Percentiles rank a stretch among this genome's conserved stretches.
Evolutionary conservation across 2,329 filamentous ascomycete species (phyloP).

Genomic region (Pseudogymnoascus sp.): DNA sequence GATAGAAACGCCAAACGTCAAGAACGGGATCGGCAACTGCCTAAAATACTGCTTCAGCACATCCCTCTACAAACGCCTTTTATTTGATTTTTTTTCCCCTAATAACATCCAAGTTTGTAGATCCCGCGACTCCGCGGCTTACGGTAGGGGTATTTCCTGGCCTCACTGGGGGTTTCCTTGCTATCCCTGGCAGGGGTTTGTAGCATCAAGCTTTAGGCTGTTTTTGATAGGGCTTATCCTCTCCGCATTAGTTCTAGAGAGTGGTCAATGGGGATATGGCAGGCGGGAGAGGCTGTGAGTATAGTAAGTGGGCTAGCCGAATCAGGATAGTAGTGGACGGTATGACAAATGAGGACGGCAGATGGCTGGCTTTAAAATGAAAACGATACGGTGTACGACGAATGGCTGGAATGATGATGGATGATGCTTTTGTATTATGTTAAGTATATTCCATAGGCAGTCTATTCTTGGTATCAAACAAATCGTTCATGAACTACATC

Average conservation of each 20-base stretch:
- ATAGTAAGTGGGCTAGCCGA: neutral
- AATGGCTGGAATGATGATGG: neutral
- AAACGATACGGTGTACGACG: neutral
- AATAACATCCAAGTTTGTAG: neutral
- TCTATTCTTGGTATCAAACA: neutral
- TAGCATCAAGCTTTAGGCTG: neutral
- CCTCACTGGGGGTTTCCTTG: neutral
- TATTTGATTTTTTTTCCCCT: neutral
- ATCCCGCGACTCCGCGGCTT: neutral
- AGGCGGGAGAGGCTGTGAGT: neutral
- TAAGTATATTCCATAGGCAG: neutral
- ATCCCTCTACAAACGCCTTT: neutral
- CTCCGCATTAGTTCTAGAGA: neutral
- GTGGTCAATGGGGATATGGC: neutral
- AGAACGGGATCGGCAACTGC: constrained; percentile 76
- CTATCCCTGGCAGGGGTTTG: neutral
- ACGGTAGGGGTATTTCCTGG: neutral
- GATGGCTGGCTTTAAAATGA: neutral
- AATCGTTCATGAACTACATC: neutral
- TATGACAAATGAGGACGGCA: neutral
- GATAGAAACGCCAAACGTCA: constrained; percentile 73
- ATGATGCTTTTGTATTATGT: neutral
- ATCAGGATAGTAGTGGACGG: neutral
- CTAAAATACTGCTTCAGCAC: constrained; percentile 97
- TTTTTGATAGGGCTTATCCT: neutral